Conservation (phyloP, 495 filamentous ascomycete species). For the Lepidopterella palustris region DNA sequence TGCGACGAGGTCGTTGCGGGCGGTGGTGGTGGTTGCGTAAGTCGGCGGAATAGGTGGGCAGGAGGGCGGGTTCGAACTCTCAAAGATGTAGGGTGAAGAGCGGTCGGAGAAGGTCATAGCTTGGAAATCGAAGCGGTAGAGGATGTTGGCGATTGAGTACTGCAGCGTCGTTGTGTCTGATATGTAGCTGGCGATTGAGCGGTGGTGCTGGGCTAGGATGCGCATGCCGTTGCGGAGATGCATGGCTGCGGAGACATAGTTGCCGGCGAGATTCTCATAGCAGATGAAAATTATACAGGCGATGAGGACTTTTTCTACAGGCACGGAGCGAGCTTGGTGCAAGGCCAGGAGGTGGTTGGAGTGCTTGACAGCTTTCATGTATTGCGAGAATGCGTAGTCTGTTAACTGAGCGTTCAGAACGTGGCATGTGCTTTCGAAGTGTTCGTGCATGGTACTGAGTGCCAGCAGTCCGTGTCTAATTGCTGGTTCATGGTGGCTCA, state of each 20-base stretch:
- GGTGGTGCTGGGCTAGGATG: constrained; percentile 21
- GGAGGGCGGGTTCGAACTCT: constrained; percentile 11
- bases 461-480: constrained; percentile 30
- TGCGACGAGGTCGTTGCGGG: constrained; percentile 23
- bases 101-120: constrained; percentile 30
- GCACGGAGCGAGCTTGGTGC: constrained; percentile 13
- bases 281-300: constrained; percentile 30
- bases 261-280: constrained; percentile 28
- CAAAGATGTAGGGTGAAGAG: constrained; percentile 24
- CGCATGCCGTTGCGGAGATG: constrained; percentile 26
- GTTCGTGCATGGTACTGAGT: constrained; percentile 26
- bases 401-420: constrained; percentile 11
- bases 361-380: constrained; percentile 27
- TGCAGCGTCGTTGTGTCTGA: neutral
- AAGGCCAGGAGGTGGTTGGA: constrained; percentile 24
- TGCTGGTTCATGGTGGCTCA: constrained; percentile 25
- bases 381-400: constrained; percentile 28
- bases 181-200: neutral
- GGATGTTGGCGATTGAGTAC: constrained; percentile 16
- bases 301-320: constrained; percentile 23
- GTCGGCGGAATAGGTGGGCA: constrained; percentile 12
- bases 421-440: constrained; percentile 9
- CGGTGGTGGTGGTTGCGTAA: constrained; percentile 12
- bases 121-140: constrained; percentile 27
- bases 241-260: constrained; percentile 27